Evolutionary conservation across 768 basidiomycete genomes (phyloP).

Genomic region (Chiua virens): DNA sequence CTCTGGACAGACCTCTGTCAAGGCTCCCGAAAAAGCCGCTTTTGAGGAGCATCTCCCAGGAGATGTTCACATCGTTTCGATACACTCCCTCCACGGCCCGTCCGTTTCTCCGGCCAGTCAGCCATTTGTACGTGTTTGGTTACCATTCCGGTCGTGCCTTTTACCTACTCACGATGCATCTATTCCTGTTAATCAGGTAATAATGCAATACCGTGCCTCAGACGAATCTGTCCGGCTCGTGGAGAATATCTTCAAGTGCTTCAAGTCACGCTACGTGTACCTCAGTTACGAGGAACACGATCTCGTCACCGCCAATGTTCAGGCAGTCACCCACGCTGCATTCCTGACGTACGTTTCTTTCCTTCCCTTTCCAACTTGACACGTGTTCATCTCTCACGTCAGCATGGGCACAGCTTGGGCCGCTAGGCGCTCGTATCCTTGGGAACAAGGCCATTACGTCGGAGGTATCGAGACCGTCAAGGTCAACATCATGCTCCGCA

Average conservation of each 20-base stretch:
- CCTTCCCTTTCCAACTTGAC: neutral
- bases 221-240: constrained; percentile 73
- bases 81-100: constrained; percentile 95
- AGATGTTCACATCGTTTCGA: constrained; percentile 87
- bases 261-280: constrained; percentile 86
- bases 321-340: constrained; percentile 97
- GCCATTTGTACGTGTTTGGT: constrained; percentile 64
- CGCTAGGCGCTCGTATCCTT: constrained; percentile 75
- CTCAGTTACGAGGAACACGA: constrained; percentile 97
- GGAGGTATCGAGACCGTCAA: constrained; percentile 98
- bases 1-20: constrained; percentile 95
- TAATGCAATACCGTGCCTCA: constrained; percentile 84
- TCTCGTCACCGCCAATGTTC: constrained; percentile 94
- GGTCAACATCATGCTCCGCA: constrained; percentile 91
- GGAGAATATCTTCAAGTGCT: constrained; percentile 76
- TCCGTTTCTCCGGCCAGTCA: constrained; percentile 86
- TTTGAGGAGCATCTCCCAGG: constrained; percentile 86
- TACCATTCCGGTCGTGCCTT: neutral
- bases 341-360: constrained; percentile 72
- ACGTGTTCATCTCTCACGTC: constrained; percentile 4
- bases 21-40: constrained; percentile 87
- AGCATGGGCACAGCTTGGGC: constrained; percentile 99
- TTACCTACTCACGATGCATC: neutral
- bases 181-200: constrained; percentile 50
- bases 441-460: constrained; percentile 94